Base-by-base conservation (phyloP, 371 early-diverging fungal species). In the Capillidium heterosporum region DNA sequence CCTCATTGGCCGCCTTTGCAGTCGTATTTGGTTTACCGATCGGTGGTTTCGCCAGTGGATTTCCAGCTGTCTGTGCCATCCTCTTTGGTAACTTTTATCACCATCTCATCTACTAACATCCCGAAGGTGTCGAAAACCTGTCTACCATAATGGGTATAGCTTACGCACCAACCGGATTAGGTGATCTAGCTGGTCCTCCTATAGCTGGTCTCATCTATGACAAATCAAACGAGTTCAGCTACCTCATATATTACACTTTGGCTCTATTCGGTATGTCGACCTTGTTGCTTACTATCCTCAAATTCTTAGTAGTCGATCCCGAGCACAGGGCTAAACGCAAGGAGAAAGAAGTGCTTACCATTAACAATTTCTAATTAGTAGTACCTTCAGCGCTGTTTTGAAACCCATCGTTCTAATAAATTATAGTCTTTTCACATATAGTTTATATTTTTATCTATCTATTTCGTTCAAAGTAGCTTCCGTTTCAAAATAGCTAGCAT, bases 21-120 rank as follows among this genome's bases (percentile, higher is more conserved):
- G 32, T 80, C 44, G 23, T 74, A 1, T 78, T 70, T 28, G 78
- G 77, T 2, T 65, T 73, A 61, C 50, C 71, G 60, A 55, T 67
- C 56, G 48, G 65, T 60, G 52, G 77, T 2, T 79, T 70, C 48
- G 49, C 49, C 2, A 15, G 28, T 24, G 31, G 49, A 24, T 48
- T 48, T n/a, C 11, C 31, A n/a, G 15, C 49, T 13, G 49, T 28
- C n/a, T 48, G 49, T 31, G 49, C 49, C 27, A 23, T 15, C 5
- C 27, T 48, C 3, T 48, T 48, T 48, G 49, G 49, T 44, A 44
- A 19, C 4, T 35, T 35, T 7, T 35, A n/a, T 35, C 35, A 35
- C 13, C 4, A 7, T 13, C 7, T 35, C 13, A 7, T 13, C 13
- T 35, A 35, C 35, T 35, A 35, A 35, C 13, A 35, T 4, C 13